phyloP scores from a whole-genome alignment of 305 asterid species.

The Coffea humblotiana region DNA sequence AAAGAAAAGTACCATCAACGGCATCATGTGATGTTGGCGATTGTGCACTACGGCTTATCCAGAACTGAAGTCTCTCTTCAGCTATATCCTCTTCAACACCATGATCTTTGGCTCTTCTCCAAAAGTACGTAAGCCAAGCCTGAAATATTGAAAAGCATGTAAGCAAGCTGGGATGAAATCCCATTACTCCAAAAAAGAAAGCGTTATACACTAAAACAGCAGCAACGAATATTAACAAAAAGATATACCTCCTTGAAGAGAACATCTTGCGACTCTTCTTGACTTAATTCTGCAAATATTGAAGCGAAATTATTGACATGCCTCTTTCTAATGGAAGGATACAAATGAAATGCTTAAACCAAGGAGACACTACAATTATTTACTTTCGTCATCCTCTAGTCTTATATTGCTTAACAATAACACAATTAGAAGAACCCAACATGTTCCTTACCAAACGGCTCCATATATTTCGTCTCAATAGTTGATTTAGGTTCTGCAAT shows the following conservation, averaged over 20 bases:
- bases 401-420: neutral
- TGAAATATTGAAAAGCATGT: slow-evolving; percentile 26
- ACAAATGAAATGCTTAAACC: neutral
- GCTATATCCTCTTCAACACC: slow-evolving; percentile 95
- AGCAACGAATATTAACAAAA: slow-evolving; percentile 23
- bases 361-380: neutral
- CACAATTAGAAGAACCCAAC: slow-evolving; percentile 16
- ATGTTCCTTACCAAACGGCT: slow-evolving; percentile 69
- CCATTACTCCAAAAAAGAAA: slow-evolving; percentile 11
- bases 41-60: slow-evolving; percentile 86
- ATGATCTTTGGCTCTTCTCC: slow-evolving; percentile 97
- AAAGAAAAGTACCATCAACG: slow-evolving; percentile 68
- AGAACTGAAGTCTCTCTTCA: slow-evolving; percentile 80
- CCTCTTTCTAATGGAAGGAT: neutral
- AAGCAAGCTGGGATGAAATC: neutral
- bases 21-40: slow-evolving; percentile 92
- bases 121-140: slow-evolving; percentile 99
- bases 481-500: slow-evolving; percentile 78
- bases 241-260: slow-evolving; percentile 78
- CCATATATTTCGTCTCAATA: slow-evolving; percentile 77
- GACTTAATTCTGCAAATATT: slow-evolving; percentile 76
- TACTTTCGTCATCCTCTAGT: neutral
- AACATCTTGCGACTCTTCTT: slow-evolving; percentile 91
- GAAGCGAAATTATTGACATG: neutral
- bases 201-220: slow-evolving; percentile 7